phyloP scores from a whole-genome alignment of 768 basidiomycete genomes.

The Russula abietina region DNA sequence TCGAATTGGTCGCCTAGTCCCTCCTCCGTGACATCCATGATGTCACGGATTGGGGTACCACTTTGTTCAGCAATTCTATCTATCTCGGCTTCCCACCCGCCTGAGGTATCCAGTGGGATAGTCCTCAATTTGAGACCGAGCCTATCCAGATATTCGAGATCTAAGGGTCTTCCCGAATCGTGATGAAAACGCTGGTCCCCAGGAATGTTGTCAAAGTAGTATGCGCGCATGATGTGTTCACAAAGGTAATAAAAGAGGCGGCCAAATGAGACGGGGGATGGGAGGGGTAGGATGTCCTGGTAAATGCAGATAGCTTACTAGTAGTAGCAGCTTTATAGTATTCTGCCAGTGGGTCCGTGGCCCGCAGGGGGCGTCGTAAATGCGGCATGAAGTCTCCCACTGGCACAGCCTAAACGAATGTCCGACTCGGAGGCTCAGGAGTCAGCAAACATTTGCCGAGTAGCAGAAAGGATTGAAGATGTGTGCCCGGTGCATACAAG shows the following conservation, averaged over 20 bases:
- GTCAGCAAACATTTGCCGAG: too few species aligned
- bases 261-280: too few species aligned
- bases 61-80: constrained; percentile 60
- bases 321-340: too few species aligned
- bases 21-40: constrained; percentile 69
- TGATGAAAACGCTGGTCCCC: constrained; percentile 82
- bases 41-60: constrained; percentile 79
- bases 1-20: constrained; percentile 82
- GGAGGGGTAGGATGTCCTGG: too few species aligned
- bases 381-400: too few species aligned
- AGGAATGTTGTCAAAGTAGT: constrained; percentile 64
- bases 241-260: not conserved
- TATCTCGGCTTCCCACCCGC: constrained; percentile 46
- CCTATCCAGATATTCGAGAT: constrained; percentile 40
- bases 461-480: too few species aligned
- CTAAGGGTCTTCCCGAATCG: constrained; percentile 59
- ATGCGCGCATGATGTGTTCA: constrained; percentile 43
- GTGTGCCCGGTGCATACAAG: too few species aligned
- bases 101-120: constrained; percentile 50
- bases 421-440: too few species aligned
- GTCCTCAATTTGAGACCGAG: constrained; percentile 56
- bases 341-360: too few species aligned
- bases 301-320: too few species aligned
- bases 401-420: too few species aligned
- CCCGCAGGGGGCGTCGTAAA: too few species aligned